These are phyloP conservation scores for Myxozyma kluyveri DNA, from an alignment of 805 yeast genomes.

Conservation along the genomic window DNA sequence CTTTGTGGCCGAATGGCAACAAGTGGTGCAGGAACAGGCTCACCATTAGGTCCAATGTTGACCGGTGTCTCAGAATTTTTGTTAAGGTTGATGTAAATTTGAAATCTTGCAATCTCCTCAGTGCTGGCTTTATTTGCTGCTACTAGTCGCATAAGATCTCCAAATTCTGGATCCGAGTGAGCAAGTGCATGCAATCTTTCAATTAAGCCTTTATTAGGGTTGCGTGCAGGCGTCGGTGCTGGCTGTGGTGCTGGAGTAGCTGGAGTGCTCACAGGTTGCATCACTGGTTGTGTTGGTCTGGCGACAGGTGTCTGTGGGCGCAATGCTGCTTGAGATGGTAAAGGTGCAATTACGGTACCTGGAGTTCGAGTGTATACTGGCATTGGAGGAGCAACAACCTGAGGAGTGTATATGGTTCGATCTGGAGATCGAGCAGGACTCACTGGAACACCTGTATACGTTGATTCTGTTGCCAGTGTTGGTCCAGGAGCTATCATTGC, in stretches of 20 bases:
- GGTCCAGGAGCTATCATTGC: no score
- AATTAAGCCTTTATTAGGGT: constrained; percentile 51
- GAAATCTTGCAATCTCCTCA: constrained; percentile 73
- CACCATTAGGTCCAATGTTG: neutral
- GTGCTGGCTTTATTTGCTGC: constrained; percentile 77
- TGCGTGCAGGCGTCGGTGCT: constrained; percentile 3
- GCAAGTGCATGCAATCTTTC: constrained; percentile 82
- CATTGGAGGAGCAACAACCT: neutral
- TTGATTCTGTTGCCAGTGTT: no score
- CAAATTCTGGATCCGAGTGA: constrained; percentile 62
- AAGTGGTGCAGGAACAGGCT: neutral
- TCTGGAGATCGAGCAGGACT: no score
- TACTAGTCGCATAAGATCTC: constrained; percentile 73
- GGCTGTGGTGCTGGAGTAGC: neutral
- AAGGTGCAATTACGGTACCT: neutral
- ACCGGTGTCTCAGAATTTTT: constrained; percentile 11
- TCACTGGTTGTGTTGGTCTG: neutral
- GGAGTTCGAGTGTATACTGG: neutral
- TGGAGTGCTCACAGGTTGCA: neutral
- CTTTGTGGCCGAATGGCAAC: neutral
- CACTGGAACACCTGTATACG: no score
- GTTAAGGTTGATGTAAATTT: constrained; percentile 63
- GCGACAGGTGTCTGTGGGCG: neutral
- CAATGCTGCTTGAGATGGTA: neutral
- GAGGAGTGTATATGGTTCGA: neutral